phyloP scores from a whole-genome alignment of 78 protist genomes.

The Capsaspora owczarzaki region DNA sequence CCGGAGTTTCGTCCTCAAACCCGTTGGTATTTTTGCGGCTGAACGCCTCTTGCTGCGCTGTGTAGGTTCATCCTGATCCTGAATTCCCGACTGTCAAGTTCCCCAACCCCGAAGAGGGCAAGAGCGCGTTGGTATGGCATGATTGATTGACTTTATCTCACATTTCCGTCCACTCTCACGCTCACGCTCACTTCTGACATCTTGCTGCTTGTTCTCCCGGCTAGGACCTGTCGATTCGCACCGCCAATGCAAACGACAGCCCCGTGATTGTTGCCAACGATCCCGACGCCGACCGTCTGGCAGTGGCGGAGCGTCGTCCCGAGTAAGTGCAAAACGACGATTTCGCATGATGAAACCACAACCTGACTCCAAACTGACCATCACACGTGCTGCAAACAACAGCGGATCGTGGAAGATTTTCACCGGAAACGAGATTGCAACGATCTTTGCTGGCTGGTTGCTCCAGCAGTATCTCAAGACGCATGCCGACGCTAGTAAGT shows the following conservation, averaged over 20 bases:
- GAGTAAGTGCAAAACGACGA: not conserved
- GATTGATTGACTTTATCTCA: not conserved
- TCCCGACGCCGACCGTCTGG: conserved; percentile 59
- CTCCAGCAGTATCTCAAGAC: too few relatives aligned
- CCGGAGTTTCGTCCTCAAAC: not conserved
- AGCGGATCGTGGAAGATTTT: conserved; percentile 82
- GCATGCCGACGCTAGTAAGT: too few relatives aligned
- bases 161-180: not conserved
- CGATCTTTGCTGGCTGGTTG: conserved; percentile 83
- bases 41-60: not conserved
- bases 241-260: conserved; percentile 61
- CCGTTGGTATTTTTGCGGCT: too few relatives aligned
- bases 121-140: conserved; percentile 62
- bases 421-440: conserved; percentile 95
- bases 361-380: not conserved
- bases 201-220: not conserved
- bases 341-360: not conserved
- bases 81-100: conserved; percentile 90
- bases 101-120: conserved; percentile 98
- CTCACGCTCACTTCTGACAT: not conserved
- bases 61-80: conserved; percentile 86
- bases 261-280: conserved; percentile 92
- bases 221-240: conserved; percentile 51
- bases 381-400: not conserved
- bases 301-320: not conserved